Evolutionary conservation across 2,329 filamentous ascomycete species (phyloP).

Genomic region (Teratosphaeria gauchensis): DNA sequence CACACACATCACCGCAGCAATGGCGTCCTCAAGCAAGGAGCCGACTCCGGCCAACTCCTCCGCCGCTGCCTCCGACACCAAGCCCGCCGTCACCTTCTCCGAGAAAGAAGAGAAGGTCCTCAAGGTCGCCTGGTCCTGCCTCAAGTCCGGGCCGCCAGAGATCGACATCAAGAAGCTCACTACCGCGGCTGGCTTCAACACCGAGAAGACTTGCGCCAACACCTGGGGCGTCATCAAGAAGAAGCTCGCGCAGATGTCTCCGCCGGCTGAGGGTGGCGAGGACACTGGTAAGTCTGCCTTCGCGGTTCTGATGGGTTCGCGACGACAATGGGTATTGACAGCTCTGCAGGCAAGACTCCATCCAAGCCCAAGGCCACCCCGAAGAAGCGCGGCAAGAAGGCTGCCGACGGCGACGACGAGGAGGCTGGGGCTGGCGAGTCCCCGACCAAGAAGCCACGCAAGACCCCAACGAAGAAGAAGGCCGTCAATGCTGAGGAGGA

Average conservation of each 20-base stretch:
- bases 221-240: conserved; percentile 27
- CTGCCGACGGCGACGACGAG: conserved; percentile 11
- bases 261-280: conserved; percentile 7
- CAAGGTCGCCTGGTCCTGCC: conserved; percentile 22
- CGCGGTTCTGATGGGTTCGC: too few relatives aligned
- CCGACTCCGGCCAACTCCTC: conserved; percentile 2
- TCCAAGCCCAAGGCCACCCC: conserved; percentile 12
- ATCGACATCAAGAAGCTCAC: conserved; percentile 24
- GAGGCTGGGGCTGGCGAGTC: conserved; percentile 9
- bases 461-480: conserved; percentile 14
- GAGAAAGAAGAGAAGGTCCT: conserved; percentile 20
- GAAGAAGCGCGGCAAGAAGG: conserved; percentile 23
- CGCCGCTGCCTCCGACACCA: neutral
- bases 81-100: conserved; percentile 15
- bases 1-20: neutral
- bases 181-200: conserved; percentile 20
- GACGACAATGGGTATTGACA: too few relatives aligned
- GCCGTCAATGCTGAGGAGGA: conserved; percentile 5
- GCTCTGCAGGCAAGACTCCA: conserved; percentile 5
- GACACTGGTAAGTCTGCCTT: conserved; percentile 10
- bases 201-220: conserved; percentile 24
- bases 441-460: conserved; percentile 12
- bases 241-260: conserved; percentile 17
- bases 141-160: conserved; percentile 25
- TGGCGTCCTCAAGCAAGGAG: conserved; percentile 3